Conservation (phyloP, 345 rosid genomes). For the Erysimum cheiranthoides region DNA sequence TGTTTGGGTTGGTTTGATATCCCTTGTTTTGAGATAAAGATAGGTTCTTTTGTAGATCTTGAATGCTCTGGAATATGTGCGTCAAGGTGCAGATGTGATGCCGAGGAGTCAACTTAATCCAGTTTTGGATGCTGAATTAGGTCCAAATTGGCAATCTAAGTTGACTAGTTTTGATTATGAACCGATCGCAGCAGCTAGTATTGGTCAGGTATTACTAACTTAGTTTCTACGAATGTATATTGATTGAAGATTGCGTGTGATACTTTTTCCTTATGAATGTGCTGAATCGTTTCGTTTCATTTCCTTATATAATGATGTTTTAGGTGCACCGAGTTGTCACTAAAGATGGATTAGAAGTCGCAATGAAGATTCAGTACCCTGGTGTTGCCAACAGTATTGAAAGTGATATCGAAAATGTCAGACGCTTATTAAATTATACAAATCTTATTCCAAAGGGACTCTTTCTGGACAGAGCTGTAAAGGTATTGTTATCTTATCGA, state of each 20-base stretch:
- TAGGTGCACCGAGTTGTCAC: slow-evolving; percentile 92
- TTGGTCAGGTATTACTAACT: slow-evolving; percentile 77
- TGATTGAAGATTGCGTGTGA: neutral
- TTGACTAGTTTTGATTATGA: slow-evolving; percentile 92
- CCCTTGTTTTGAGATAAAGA: slow-evolving; percentile 35
- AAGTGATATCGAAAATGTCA: slow-evolving; percentile 94
- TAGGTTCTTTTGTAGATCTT: slow-evolving; percentile 63
- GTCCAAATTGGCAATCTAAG: slow-evolving; percentile 80
- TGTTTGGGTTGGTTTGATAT: neutral
- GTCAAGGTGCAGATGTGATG: slow-evolving; percentile 99
- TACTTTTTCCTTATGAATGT: neutral
- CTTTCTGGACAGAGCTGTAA: slow-evolving; percentile 87
- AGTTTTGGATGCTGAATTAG: slow-evolving; percentile 86
- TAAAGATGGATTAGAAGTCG: slow-evolving; percentile 74
- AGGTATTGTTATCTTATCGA: slow-evolving; percentile 53
- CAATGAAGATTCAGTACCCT: slow-evolving; percentile 99
- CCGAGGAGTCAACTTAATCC: slow-evolving; percentile 89
- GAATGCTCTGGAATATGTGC: slow-evolving; percentile 94
- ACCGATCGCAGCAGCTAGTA: slow-evolving; percentile 96
- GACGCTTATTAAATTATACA: slow-evolving; percentile 78
- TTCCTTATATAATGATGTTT: slow-evolving; percentile 39
- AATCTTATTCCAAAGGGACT: slow-evolving; percentile 94
- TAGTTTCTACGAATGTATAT: neutral
- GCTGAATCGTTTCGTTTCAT: slow-evolving; percentile 4
- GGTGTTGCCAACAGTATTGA: slow-evolving; percentile 97